Conservation (phyloP, 2,329 filamentous ascomycete species). For the Scleromitrula shiraiana region DNA sequence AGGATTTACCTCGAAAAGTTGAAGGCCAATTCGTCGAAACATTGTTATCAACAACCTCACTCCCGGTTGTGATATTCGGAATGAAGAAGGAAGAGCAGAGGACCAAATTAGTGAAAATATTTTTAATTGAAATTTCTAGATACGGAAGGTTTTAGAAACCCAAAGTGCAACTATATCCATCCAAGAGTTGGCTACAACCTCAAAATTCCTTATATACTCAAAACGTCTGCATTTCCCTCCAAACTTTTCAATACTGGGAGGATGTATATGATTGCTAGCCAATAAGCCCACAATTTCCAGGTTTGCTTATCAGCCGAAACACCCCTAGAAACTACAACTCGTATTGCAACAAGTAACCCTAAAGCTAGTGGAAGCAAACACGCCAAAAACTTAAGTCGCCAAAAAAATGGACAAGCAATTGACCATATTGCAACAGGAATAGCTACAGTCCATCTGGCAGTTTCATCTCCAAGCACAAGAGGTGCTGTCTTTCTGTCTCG, state of each 20-base stretch:
- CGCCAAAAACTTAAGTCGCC: background rate
- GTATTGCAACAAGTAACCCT: background rate
- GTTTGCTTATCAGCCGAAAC: background rate
- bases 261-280: background rate
- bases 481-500: slow-evolving; percentile 21
- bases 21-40: background rate
- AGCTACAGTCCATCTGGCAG: background rate
- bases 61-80: too few species aligned
- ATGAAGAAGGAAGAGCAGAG: too few species aligned
- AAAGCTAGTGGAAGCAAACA: background rate
- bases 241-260: background rate
- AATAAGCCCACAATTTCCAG: background rate
- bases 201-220: background rate
- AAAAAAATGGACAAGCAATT: background rate
- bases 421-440: background rate
- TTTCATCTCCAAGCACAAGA: slow-evolving; percentile 18
- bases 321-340: background rate
- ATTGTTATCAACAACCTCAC: too few species aligned
- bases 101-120: too few species aligned
- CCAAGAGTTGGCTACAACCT: background rate
- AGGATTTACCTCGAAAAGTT: background rate
- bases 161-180: background rate
- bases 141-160: too few species aligned
- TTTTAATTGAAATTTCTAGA: too few species aligned
- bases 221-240: background rate